phyloP scores from a whole-genome alignment of 2,329 filamentous ascomycete genomes.

The Cadophora sp. region DNA sequence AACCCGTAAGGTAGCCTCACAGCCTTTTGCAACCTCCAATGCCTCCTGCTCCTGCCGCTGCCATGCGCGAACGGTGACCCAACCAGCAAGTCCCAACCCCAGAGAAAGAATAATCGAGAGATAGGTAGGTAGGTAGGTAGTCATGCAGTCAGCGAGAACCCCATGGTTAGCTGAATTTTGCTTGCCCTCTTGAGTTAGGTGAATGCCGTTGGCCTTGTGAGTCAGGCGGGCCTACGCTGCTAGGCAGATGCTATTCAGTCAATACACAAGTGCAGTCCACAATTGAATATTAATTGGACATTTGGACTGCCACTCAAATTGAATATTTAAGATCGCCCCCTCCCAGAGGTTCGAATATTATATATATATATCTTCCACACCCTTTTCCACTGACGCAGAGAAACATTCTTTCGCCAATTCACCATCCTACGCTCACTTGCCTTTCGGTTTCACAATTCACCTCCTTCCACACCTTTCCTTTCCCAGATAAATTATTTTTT shows the following conservation, averaged over 20 bases:
- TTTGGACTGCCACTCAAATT: background rate
- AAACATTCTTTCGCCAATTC: background rate
- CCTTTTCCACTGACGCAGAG: background rate
- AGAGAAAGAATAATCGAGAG: background rate
- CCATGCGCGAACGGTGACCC: background rate
- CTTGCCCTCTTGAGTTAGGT: background rate
- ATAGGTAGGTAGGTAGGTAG: no score
- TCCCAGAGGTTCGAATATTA: background rate
- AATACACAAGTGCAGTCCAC: background rate
- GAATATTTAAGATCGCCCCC: background rate
- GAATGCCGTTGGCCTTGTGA: slow-evolving; percentile 22
- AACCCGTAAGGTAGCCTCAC: slow-evolving; percentile 18
- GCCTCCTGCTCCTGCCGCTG: background rate
- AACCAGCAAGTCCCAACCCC: background rate
- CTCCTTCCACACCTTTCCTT: background rate
- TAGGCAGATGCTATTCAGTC: slow-evolving; percentile 9
- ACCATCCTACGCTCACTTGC: no score
- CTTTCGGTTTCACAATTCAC: no score
- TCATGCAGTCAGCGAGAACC: background rate
- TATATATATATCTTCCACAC: background rate
- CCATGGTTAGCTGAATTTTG: slow-evolving; percentile 19
- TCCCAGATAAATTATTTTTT: no score
- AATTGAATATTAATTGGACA: background rate
- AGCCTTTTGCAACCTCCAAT: slow-evolving; percentile 15
- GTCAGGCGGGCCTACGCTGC: slow-evolving; percentile 16